Evolutionary conservation across 2,329 filamentous ascomycete species (phyloP), one percentile per base, ranked within the genome.

Genomic region (Aureobasidium sp.): DNA sequence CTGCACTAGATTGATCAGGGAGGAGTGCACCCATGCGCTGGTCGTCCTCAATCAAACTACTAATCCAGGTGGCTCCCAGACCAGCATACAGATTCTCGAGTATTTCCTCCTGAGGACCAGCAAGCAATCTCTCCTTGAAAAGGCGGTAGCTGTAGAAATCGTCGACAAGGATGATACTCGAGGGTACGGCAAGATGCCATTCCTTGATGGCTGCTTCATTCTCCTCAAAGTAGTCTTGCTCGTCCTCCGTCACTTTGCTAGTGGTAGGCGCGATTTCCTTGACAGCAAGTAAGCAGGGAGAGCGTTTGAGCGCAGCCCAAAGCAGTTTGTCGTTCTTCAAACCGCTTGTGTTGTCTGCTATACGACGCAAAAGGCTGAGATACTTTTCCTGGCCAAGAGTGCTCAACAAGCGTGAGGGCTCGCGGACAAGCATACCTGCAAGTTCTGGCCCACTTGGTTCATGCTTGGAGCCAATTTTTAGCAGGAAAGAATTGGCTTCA

Each of bases 371-470:
- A 44, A 99, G 79, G 64, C 87, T 87, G 15, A 97, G 78, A 70
- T 99, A 99, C 69, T 92, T 96, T 48, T 96, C 90, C 61, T 84
- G 88, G 68, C 92, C 87, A 61, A 99, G 83, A 1, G 88, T 86
- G 36, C 89, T 85, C 29, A 96, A 84, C 59, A 99, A 82, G 49
- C 89, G 85, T 4, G 88, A 87, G 2, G 94, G 93, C 71, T 97
- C 91, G 62, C 81, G 84, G 59, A 91, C 90, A n/a, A 94, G 82
- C 74, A 95, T 85, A 42, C 84, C 82, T 5, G 92, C 93, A 67
- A 99, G 84, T 73, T 99, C 94, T 2, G 84, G 73, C 68, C 90
- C 94, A 2, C 88, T 95, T 4, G 94, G 94, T 73, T 99, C 93
- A 65, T 85, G 87, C 74, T 96, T 97, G 2, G 91, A 93, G 11